Conservation (phyloP, 441 rosid genomes). For the Populus hybrid region DNA sequence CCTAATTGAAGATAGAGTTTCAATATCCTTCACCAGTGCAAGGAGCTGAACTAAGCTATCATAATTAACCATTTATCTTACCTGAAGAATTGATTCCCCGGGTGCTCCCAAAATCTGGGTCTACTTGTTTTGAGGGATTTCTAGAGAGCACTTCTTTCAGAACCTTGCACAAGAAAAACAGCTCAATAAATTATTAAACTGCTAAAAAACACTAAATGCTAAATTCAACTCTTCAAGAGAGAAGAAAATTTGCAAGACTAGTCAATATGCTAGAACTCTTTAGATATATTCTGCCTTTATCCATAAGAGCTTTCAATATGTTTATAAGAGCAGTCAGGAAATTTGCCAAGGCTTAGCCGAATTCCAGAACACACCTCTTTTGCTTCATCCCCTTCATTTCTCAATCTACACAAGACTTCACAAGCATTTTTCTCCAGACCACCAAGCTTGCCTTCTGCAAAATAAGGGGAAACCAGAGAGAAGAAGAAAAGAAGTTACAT, state of each 20-base stretch:
- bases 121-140: conserved; percentile 38
- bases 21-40: neutral
- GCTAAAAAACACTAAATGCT: conserved; percentile 4
- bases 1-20: neutral
- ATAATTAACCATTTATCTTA: conserved; percentile 24
- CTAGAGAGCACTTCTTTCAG: conserved; percentile 60
- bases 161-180: conserved; percentile 36
- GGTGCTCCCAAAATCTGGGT: conserved; percentile 60
- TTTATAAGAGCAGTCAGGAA: conserved; percentile 6
- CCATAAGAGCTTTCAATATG: neutral
- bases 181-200: conserved; percentile 21
- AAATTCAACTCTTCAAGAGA: neutral
- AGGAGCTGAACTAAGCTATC: neutral
- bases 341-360: conserved; percentile 3
- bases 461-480: conserved; percentile 12
- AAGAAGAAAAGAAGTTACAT: conserved; percentile 1
- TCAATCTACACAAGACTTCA: conserved; percentile 67
- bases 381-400: conserved; percentile 61
- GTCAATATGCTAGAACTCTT: too few relatives aligned
- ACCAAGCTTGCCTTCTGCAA: conserved; percentile 48
- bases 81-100: conserved; percentile 86
- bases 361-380: conserved; percentile 53
- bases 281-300: too few relatives aligned
- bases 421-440: conserved; percentile 66
- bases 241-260: neutral